Evolutionary conservation across 108 stramenopile genomes (phyloP).

Genomic region (Pseudonitzschia multistriata): DNA sequence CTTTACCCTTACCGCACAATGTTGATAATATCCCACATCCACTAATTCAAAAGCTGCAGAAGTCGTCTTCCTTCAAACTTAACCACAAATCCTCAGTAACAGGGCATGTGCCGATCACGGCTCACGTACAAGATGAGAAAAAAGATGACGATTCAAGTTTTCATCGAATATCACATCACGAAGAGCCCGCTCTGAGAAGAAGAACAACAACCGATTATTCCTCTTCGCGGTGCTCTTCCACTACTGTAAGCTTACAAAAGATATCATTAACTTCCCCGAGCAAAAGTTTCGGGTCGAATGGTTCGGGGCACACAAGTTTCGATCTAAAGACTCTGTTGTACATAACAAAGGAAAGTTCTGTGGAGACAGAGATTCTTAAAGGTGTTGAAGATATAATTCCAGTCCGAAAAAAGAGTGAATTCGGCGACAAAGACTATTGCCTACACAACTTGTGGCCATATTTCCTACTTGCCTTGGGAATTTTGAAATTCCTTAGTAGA

Average conservation of each 20-base stretch:
- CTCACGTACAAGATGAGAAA: conserved; percentile 2
- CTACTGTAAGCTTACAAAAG: conserved; percentile 8
- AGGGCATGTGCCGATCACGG: too few relatives aligned
- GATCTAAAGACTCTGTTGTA: not conserved
- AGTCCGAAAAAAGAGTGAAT: not conserved
- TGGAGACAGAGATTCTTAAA: not conserved
- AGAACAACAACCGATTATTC: not conserved
- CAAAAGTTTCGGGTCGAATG: not conserved
- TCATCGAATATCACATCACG: not conserved
- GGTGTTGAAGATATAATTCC: not conserved
- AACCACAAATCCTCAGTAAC: not conserved
- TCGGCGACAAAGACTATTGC: not conserved
- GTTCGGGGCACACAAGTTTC: not conserved
- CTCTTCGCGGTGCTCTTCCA: conserved; percentile 1
- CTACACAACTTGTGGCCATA: not conserved
- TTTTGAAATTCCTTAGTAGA: not conserved
- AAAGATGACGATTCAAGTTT: not conserved
- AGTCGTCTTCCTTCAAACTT: not conserved
- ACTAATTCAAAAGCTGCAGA: not conserved
- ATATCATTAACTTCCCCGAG: not conserved
- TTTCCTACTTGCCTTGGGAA: not conserved
- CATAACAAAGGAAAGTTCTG: not conserved
- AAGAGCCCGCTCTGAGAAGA: not conserved
- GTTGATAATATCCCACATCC: not conserved
- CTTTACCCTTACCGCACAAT: not conserved